phyloP scores from a whole-genome alignment of 371 early-diverging fungal genomes.

The Capillidium rhysosporum region DNA sequence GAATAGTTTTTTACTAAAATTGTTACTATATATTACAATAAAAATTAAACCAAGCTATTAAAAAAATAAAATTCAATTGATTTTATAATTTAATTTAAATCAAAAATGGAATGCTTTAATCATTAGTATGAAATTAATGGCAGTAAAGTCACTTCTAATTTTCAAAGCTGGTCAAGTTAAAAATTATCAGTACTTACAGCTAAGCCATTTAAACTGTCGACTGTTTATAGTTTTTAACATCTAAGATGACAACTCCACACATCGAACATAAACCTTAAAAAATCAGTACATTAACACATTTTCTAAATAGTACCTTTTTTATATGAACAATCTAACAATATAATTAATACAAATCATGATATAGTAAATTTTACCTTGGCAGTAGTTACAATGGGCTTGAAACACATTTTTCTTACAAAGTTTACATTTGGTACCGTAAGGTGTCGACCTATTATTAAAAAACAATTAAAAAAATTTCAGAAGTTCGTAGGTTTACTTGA shows the following conservation, averaged over 20 bases:
- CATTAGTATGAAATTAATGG: no score
- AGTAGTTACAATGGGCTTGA: conserved; percentile 38
- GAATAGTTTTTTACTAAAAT: no score
- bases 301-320: conserved; percentile 6
- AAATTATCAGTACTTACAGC: background rate
- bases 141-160: no score
- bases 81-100: no score
- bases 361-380: conserved; percentile 24
- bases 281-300: background rate
- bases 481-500: conserved; percentile 14
- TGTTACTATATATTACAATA: no score
- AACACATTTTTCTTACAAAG: conserved; percentile 39
- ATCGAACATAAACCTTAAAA: conserved; percentile 47
- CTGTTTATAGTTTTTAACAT: conserved; percentile 39
- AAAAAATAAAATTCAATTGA: no score
- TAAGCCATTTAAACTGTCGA: background rate
- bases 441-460: conserved; percentile 14
- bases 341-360: background rate
- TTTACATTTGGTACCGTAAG: conserved; percentile 37
- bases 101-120: no score
- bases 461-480: background rate
- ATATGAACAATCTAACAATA: conserved; percentile 17
- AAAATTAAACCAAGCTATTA: no score
- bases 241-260: conserved; percentile 51
- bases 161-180: background rate